These are phyloP conservation scores for Blastobotrys indianensis DNA, from an alignment of 1,139 yeast species.

Conservation along the genomic window DNA sequence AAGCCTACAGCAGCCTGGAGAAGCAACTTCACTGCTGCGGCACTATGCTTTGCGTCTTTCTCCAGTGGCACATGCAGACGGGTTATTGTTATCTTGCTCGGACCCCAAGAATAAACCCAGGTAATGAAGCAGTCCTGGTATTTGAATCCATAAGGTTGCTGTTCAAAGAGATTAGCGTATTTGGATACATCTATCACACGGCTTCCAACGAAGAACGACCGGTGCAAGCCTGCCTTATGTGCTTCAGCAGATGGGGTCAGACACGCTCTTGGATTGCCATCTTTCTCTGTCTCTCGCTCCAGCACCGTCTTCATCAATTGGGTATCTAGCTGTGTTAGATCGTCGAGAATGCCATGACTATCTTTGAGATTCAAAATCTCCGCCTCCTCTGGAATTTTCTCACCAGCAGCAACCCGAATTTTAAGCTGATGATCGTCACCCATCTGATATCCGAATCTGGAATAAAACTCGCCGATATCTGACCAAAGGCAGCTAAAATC, in stretches of 20 bases:
- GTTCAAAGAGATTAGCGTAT: constrained; percentile 15
- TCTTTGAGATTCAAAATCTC: constrained; percentile 31
- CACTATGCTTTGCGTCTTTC: constrained; percentile 10
- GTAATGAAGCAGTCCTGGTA: constrained; percentile 35
- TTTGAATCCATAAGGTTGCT: constrained; percentile 32
- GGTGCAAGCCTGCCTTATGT: constrained; percentile 29
- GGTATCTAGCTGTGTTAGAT: constrained; percentile 33
- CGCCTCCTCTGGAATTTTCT: constrained; percentile 20
- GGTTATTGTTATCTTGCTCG: constrained; percentile 33
- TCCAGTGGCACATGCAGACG: constrained; percentile 19
- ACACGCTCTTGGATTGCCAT: constrained; percentile 4
- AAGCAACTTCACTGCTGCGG: constrained; percentile 16
- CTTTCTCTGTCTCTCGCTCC: constrained; percentile 22
- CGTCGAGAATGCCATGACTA: constrained; percentile 21
- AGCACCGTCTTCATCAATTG: constrained; percentile 26
- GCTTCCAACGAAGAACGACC: constrained; percentile 33
- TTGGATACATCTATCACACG: constrained; percentile 10
- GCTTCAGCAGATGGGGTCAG: constrained; percentile 2
- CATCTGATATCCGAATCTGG: constrained; percentile 46
- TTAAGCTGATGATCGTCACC: constrained; percentile 16
- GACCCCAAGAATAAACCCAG: constrained; percentile 45
- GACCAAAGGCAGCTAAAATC: constrained; percentile 54
- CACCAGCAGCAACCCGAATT: constrained; percentile 18
- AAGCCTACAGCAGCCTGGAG: constrained; percentile 24
- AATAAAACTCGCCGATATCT: constrained; percentile 65